Base-by-base conservation (phyloP, 306 rosid genomes). In the Phaseolus lunatus region DNA sequence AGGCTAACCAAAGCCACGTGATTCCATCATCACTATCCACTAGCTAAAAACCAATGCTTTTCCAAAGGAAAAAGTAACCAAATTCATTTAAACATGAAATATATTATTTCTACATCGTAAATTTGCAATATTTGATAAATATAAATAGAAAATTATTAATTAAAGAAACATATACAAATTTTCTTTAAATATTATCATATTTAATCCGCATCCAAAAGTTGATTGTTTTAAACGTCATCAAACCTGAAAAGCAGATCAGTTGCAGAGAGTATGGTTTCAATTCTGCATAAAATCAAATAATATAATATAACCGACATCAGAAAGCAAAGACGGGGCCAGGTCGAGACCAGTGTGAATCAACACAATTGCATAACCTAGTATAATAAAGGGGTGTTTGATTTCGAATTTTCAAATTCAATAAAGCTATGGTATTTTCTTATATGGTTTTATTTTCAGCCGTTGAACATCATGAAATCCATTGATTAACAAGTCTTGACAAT, bases 261-360 rank as follows among this genome's bases (percentile, higher is more conserved):
- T n/a, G 9, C 20, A 24, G 11, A 76, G 65, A 16, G 50, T 18
- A 56, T 6, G 81, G 23, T 5, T 24, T n/a, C 15, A n/a, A 15
- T 73, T 78, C 3, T 43, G 76, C 48, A 29, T 43, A 78, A 31
- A 18, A 68, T 12, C 69, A 68, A 47, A 23, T 5, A 1, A 9
- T 6, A 9, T 22, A n/a, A 37, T n/a, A 37, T 67, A 14, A 41
- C 57, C 15, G 8, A 50, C 80, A 23, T 15, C 41, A 53, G 5
- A 67, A n/a, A 27, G 4, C 31, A 29, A 9, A 61, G 18, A 31
- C 4, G 41, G 64, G 33, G 33, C 5, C 5, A 29, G 33, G 33
- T 29, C 33, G 33, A 29, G 33, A 29, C 6, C 35, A 31, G 4
- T 31, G 35, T 5, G 5, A 29, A 31, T 31, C 35, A 31, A 18